A percentile compares a stretch with the other conserved stretches of the same genome.
These are phyloP conservation scores for Lasiosphaeris hirsuta DNA, from an alignment of 495 filamentous ascomycete genomes.

Conservation along the genomic window DNA sequence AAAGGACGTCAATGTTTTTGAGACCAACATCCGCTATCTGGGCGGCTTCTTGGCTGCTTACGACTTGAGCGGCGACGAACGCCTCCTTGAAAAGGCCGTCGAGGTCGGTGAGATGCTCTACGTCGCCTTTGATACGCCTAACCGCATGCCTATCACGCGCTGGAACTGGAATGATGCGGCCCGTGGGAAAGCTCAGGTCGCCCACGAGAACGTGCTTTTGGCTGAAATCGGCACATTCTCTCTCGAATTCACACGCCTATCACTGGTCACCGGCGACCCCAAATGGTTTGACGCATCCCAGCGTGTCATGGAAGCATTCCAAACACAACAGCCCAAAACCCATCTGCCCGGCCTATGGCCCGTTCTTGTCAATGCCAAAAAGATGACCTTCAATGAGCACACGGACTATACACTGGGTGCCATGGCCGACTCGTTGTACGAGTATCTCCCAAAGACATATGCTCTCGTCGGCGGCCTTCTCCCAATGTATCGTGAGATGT, in stretches of 20 bases:
- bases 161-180: conserved; percentile 49
- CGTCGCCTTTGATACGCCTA: conserved; percentile 86
- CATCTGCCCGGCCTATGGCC: conserved; percentile 63
- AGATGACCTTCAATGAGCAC: conserved; percentile 28
- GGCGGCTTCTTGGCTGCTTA: conserved; percentile 74
- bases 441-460: conserved; percentile 74
- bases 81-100: conserved; percentile 73
- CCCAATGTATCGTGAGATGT: conserved; percentile 72
- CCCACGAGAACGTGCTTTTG: conserved; percentile 33
- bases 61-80: conserved; percentile 65
- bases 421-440: conserved; percentile 76
- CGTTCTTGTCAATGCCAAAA: conserved; percentile 34
- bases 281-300: conserved; percentile 88
- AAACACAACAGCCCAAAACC: conserved; percentile 61
- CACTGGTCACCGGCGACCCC: conserved; percentile 72
- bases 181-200: conserved; percentile 29
- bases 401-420: conserved; percentile 64
- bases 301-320: conserved; percentile 71
- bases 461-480: conserved; percentile 69
- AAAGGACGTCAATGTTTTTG: conserved; percentile 66
- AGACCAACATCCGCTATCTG: conserved; percentile 77
- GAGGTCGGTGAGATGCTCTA: conserved; percentile 83
- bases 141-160: conserved; percentile 78
- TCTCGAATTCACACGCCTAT: conserved; percentile 81
- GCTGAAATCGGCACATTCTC: conserved; percentile 73